Evolutionary conservation across 345 rosid species (phyloP).

Genomic region (Cardamine occulta): DNA sequence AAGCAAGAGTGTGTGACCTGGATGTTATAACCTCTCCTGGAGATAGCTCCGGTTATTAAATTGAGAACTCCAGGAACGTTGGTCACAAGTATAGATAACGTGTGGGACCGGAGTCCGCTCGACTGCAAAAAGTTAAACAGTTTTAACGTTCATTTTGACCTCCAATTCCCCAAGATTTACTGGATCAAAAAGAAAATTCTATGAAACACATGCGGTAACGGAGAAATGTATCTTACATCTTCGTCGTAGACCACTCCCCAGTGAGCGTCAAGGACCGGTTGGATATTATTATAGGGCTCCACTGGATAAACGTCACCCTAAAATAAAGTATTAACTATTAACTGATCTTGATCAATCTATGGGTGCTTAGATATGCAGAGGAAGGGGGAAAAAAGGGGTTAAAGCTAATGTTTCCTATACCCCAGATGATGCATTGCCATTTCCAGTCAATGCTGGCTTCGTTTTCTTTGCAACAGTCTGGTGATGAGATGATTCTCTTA

Average conservation of each 20-base stretch:
- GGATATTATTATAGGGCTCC: constrained; percentile 61
- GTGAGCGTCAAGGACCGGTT: constrained; percentile 89
- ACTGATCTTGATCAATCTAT: not conserved
- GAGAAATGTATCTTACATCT: constrained; percentile 65
- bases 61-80: constrained; percentile 74
- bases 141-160: not conserved
- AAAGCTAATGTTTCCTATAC: constrained; percentile 42
- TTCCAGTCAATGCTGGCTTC: constrained; percentile 42
- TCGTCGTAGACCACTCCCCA: constrained; percentile 92
- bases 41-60: constrained; percentile 68
- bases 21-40: constrained; percentile 77
- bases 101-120: constrained; percentile 65
- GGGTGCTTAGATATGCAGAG: constrained; percentile 14
- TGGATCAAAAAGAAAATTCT: not conserved
- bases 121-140: constrained; percentile 48
- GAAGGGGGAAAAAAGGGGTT: not conserved
- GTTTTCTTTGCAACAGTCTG: constrained; percentile 40
- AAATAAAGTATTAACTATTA: constrained; percentile 22
- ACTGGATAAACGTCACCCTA: constrained; percentile 99
- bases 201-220: not conserved
- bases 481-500: constrained; percentile 33
- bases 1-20: constrained; percentile 49
- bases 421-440: constrained; percentile 49
- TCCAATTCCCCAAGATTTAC: not conserved
- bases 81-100: constrained; percentile 66